A percentile compares a stretch with the other conserved stretches of the same genome.
Evolutionary conservation across 805 yeast genomes (phyloP).

Genomic region (Yamadazyma paraphyllophila): DNA sequence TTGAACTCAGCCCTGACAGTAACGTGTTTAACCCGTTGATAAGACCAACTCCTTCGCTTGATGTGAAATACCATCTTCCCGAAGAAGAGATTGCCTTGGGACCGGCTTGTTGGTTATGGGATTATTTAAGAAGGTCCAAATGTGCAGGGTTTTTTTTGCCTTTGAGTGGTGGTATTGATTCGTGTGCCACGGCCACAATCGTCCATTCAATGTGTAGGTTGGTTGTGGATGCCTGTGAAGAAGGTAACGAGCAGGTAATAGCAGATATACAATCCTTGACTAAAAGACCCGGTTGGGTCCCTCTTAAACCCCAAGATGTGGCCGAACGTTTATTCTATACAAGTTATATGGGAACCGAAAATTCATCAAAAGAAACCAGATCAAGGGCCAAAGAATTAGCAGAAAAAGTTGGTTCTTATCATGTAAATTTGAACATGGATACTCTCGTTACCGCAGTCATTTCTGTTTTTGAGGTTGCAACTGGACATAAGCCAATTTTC

Average conservation of each 20-base stretch:
- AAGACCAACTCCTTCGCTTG: slow-evolving; percentile 52
- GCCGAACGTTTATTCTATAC: slow-evolving; percentile 80
- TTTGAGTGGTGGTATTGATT: slow-evolving; percentile 94
- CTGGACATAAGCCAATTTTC: slow-evolving; percentile 86
- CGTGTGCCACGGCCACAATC: slow-evolving; percentile 95
- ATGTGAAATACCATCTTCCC: slow-evolving; percentile 68
- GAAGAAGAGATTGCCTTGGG: slow-evolving; percentile 97
- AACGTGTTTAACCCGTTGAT: slow-evolving; percentile 60
- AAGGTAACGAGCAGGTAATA: slow-evolving; percentile 76
- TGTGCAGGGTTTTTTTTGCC: slow-evolving; percentile 93
- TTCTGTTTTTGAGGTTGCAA: slow-evolving; percentile 77
- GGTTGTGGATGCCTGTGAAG: slow-evolving; percentile 64
- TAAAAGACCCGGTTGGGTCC: slow-evolving; percentile 58
- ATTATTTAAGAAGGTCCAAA: slow-evolving; percentile 84
- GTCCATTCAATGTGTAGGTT: slow-evolving; percentile 92
- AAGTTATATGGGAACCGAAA: slow-evolving; percentile 92
- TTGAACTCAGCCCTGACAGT: slow-evolving; percentile 62
- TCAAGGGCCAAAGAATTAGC: slow-evolving; percentile 77
- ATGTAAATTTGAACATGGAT: slow-evolving; percentile 91
- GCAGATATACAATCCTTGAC: slow-evolving; percentile 71
- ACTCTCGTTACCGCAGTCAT: slow-evolving; percentile 71
- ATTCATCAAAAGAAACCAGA: slow-evolving; percentile 87
- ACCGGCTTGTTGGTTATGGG: slow-evolving; percentile 99
- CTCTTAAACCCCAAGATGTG: slow-evolving; percentile 71
- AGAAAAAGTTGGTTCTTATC: slow-evolving; percentile 77